A percentile compares a stretch with the other conserved stretches of the same genome.
phyloP scores from a whole-genome alignment of 2,329 filamentous ascomycete species.

The Alternaria incomplexa region DNA sequence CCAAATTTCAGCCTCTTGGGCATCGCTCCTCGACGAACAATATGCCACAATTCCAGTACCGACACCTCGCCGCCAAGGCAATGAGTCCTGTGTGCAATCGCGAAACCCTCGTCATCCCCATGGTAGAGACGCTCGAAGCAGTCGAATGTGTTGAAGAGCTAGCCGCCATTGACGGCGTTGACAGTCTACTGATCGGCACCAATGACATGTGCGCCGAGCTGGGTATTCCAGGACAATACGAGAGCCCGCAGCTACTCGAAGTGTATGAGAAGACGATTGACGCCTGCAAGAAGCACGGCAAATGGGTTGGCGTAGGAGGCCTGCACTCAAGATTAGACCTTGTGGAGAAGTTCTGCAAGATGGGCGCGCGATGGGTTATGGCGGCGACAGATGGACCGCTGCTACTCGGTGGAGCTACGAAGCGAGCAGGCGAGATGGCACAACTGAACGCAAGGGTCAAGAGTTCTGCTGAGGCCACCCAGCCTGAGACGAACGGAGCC shows the following conservation, averaged over 20 bases:
- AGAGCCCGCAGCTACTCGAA: constrained; percentile 33
- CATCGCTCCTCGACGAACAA: constrained; percentile 46
- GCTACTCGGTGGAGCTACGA: constrained; percentile 47
- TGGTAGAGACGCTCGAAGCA: constrained; percentile 52
- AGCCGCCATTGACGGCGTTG: constrained; percentile 51
- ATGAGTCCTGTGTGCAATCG: constrained; percentile 46
- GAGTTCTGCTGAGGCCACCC: not conserved
- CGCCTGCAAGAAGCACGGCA: constrained; percentile 50
- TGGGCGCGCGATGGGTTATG: constrained; percentile 50
- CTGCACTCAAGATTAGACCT: constrained; percentile 51
- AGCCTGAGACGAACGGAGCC: not conserved
- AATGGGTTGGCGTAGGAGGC: constrained; percentile 52
- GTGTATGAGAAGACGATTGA: constrained; percentile 44
- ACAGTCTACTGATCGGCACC: constrained; percentile 53
- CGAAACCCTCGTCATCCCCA: constrained; percentile 51
- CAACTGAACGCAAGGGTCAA: constrained; percentile 13
- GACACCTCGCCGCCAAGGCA: constrained; percentile 39
- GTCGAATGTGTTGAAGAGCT: constrained; percentile 52
- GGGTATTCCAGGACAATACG: constrained; percentile 52
- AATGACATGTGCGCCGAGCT: constrained; percentile 55
- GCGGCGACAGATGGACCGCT: constrained; percentile 47
- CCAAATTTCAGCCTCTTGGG: constrained; percentile 50
- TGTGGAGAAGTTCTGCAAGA: constrained; percentile 49
- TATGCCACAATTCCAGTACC: constrained; percentile 47
- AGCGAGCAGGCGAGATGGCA: constrained; percentile 34